Evolutionary conservation across 768 basidiomycete genomes (phyloP).

Genomic region (Mycena crocata): DNA sequence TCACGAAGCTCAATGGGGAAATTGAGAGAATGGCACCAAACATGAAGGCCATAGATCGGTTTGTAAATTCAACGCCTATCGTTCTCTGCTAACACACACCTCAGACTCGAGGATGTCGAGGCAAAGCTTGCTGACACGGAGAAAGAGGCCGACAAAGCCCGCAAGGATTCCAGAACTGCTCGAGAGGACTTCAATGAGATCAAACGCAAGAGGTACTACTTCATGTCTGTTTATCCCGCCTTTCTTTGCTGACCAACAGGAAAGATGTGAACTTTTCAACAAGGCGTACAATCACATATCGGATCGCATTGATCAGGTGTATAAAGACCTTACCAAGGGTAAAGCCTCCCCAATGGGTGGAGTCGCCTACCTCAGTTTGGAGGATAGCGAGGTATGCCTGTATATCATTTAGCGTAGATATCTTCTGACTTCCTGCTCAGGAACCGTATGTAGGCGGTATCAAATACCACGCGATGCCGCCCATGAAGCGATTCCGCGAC

Average conservation of each 20-base stretch:
- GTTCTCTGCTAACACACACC: slow-evolving; percentile 1
- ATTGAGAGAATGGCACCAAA: slow-evolving; percentile 97
- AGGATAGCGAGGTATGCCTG: slow-evolving; percentile 90
- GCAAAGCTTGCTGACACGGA: slow-evolving; percentile 89
- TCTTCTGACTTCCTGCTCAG: slow-evolving; percentile 30
- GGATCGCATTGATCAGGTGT: slow-evolving; percentile 93
- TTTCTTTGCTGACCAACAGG: not conserved
- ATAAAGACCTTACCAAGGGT: slow-evolving; percentile 97
- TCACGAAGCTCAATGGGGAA: slow-evolving; percentile 77
- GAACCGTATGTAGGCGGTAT: slow-evolving; percentile 72
- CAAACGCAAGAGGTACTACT: slow-evolving; percentile 79
- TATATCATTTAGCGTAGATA: not conserved
- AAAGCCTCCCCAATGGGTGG: slow-evolving; percentile 95
- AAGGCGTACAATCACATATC: slow-evolving; percentile 97
- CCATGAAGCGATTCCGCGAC: slow-evolving; percentile 98
- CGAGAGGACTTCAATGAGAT: slow-evolving; percentile 92
- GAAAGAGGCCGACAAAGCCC: slow-evolving; percentile 90
- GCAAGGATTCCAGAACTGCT: slow-evolving; percentile 90
- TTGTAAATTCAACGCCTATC: slow-evolving; percentile 36
- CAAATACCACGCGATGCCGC: slow-evolving; percentile 99
- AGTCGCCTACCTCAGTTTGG: slow-evolving; percentile 94
- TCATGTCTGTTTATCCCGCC: not conserved
- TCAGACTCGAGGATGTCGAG: slow-evolving; percentile 88
- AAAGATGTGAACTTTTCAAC: slow-evolving; percentile 86
- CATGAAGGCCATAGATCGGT: slow-evolving; percentile 95